phyloP scores from a whole-genome alignment of 2,329 filamentous ascomycete species.

The Colletotrichum sp. region DNA sequence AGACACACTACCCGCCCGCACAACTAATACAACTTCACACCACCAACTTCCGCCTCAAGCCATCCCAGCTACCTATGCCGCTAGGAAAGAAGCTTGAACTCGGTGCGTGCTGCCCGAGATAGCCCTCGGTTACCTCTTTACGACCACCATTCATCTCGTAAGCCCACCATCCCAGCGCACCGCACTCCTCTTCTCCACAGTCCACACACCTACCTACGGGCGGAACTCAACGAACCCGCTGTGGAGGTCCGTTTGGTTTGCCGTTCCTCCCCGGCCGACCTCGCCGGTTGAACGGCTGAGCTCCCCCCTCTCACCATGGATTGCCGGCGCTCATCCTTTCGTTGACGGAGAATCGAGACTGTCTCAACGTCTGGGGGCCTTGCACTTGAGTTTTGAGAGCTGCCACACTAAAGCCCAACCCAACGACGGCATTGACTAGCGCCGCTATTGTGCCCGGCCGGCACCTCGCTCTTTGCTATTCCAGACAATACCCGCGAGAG shows the following conservation, averaged over 20 bases:
- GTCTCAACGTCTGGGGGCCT: slow-evolving; percentile 1
- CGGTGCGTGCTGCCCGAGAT: neutral
- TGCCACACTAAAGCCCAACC: neutral
- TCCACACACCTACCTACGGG: neutral
- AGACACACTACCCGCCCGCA: neutral
- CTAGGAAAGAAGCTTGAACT: slow-evolving; percentile 19
- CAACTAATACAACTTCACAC: neutral
- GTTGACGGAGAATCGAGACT: neutral
- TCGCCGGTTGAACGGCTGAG: slow-evolving; percentile 16
- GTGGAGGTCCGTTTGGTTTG: slow-evolving; percentile 19
- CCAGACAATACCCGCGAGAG: neutral
- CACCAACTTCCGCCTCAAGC: neutral
- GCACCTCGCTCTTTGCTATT: neutral
- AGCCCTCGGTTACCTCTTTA: neutral
- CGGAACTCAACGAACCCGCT: slow-evolving; percentile 15
- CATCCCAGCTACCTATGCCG: neutral
- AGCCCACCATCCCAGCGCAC: neutral
- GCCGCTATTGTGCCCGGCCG: neutral
- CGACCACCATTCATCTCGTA: neutral
- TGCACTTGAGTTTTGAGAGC: neutral
- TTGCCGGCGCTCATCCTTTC: neutral
- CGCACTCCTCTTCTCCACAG: neutral
- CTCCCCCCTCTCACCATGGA: neutral
- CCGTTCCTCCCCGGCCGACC: slow-evolving; percentile 6
- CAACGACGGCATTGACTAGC: neutral